Base-by-base conservation (phyloP, 108 stramenopile genomes). In the Discostella stelligeroides region DNA sequence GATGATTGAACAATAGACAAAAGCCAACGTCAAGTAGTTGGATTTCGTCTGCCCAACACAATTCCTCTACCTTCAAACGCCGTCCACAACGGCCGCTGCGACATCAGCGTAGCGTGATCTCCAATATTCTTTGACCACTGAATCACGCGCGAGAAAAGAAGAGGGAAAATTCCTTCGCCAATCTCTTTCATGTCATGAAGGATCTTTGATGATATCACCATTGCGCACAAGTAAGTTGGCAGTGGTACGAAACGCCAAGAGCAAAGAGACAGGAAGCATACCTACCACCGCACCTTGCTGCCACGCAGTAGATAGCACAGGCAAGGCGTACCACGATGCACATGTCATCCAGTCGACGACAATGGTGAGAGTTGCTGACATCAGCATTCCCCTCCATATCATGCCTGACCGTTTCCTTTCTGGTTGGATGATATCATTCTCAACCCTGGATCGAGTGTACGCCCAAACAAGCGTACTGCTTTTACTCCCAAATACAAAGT, bases 271-370 rank as follows among this genome's bases (percentile, higher is more conserved):
- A n/a, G 71, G 58, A 23, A 57, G 23, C 37, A 78, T 34, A n/a
- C 64, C 72, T 4, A 53, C 53, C 13, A 34, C n/a, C 28, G 70
- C 25, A 2, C 30, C 15, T 15, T 12, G 30, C 54, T 18, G 28
- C 34, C 66, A 65, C 18, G 53, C 39, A 23, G 38, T 39, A 15
- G 70, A 60, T 11, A 84, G 30, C 4, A 60, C 58, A 4, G 66
- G 43, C 47, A 79, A 68, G 0, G 55, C 50, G 39, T 71, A 27
- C 85, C 86, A 90, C 2, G 84, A 77, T n/a, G 72, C 84, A 24
- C 84, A 8, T 0, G 89, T 82, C 86, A 86, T 79, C 24, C 78
- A 66, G 74, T 90, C 89, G 17, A 84, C 73, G 0, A 81, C 57
- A 17, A 84, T 41, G 20, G 55, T 10, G 13, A 90, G 25, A 7